These are phyloP conservation scores for Wickerhamomyces chaumierensis DNA, from an alignment of 805 yeast genomes.

Conservation along the genomic window DNA sequence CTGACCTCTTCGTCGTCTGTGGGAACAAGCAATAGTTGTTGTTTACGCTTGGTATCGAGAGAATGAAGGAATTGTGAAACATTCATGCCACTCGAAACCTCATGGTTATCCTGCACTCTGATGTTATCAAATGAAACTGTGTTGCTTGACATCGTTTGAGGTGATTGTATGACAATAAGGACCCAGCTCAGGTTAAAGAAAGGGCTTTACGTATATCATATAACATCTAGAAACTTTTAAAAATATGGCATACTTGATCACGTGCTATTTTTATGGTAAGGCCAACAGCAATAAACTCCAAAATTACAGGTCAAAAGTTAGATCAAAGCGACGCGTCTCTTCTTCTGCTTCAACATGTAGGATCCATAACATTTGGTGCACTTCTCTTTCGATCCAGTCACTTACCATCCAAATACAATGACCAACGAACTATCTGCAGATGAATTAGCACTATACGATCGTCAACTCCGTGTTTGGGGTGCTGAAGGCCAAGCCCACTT, in stretches of 20 bases:
- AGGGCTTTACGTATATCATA: too few relatives aligned
- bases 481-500: slow-evolving; percentile 76
- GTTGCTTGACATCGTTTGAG: background rate
- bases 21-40: slow-evolving; percentile 33
- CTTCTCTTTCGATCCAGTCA: too few relatives aligned
- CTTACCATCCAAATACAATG: background rate
- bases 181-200: too few relatives aligned
- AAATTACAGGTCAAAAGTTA: too few relatives aligned
- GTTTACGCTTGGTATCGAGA: slow-evolving; percentile 18
- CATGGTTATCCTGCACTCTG: slow-evolving; percentile 15
- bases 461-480: slow-evolving; percentile 96
- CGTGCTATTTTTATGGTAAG: too few relatives aligned
- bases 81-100: slow-evolving; percentile 12
- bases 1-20: slow-evolving; percentile 58
- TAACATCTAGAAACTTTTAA: too few relatives aligned
- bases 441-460: slow-evolving; percentile 84
- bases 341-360: too few relatives aligned
- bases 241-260: too few relatives aligned
- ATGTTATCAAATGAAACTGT: slow-evolving; percentile 14
- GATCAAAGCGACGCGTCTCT: too few relatives aligned
- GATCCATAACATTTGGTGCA: too few relatives aligned
- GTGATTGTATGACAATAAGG: background rate
- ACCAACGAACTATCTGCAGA: slow-evolving; percentile 32
- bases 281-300: too few relatives aligned
- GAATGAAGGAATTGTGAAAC: slow-evolving; percentile 18